Base-by-base conservation (phyloP, 495 filamentous ascomycete species). In the Delitschia confertaspora region DNA sequence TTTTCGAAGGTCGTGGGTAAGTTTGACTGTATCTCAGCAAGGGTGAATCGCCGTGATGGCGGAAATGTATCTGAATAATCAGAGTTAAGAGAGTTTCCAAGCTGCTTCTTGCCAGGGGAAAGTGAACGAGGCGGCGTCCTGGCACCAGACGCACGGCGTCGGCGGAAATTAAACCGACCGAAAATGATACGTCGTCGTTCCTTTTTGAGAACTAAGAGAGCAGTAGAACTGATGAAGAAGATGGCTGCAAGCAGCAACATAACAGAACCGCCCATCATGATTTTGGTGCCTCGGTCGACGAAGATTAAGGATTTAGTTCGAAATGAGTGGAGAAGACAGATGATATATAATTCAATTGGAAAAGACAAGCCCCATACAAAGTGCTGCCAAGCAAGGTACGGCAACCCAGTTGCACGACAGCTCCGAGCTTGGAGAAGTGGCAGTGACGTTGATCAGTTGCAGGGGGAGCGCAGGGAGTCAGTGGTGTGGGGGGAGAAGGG, bases 101-200 rank as follows among this genome's bases (percentile, higher is more conserved):
- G 13, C 48, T 46, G 43, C 34, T 48, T 51, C 58, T 62, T 32
- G 4, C 38, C 45, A 10, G 74, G 75, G 1, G 77, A 78, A 21
- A 77, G 45, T 0, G 75, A 76, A 14, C 69, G 70, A 20, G 75
- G 74, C 30, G 78, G 75, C 14, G 73, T 78, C 41, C 59, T 66
- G 14, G 78, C 53, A 30, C 51, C 49, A 4, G 56, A 53, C 1
- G 38, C 34, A 7, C 59, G 53, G 21, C 57, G 39, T 18, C 41
- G 40, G 6, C 38, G 41, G 27, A 61, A 36, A 23, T 42, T 40
- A 2, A 65, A 30, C 49, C 51, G 37, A 38, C 51, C 49, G 38
- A 66, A 21, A 41, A 61, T 13, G 33, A 60, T 27, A 50, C 38
- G 9, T 21, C 53, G 49, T 36, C 49, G 37, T 27, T 37, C 42